Evolutionary conservation across 768 basidiomycete species (phyloP).

Genomic region (Boletales sp.): DNA sequence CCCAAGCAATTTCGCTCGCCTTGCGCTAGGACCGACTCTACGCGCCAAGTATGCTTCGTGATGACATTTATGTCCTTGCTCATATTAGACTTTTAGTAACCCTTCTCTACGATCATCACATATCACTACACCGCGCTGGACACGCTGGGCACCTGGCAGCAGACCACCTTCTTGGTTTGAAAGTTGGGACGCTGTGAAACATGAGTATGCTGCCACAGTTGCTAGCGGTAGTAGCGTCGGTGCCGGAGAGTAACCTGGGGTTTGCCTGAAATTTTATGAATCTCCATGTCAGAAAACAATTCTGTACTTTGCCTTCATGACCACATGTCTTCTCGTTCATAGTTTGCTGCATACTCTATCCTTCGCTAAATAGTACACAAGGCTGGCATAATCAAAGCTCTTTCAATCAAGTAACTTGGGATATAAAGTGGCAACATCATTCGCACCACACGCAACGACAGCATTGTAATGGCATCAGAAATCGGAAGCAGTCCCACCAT

Average conservation of each 20-base stretch:
- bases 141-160: constrained; percentile 26
- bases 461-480: not conserved
- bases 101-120: constrained; percentile 19
- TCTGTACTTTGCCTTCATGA: too few relatives aligned
- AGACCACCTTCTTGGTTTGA: constrained; percentile 39
- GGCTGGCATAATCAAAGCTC: not conserved
- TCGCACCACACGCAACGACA: not conserved
- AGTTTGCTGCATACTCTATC: not conserved
- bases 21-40: constrained; percentile 65
- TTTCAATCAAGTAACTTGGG: not conserved
- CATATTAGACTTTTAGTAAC: constrained; percentile 17
- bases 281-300: too few relatives aligned
- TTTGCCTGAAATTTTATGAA: too few relatives aligned
- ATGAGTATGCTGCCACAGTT: constrained; percentile 43
- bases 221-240: constrained; percentile 34
- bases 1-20: constrained; percentile 72
- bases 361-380: not conserved
- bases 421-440: not conserved
- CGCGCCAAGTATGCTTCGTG: constrained; percentile 41
- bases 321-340: not conserved
- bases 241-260: constrained; percentile 17
- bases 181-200: constrained; percentile 36
- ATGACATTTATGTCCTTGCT: not conserved
- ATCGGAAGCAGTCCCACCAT: constrained; percentile 59
- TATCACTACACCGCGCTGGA: constrained; percentile 14